Conservation (phyloP, 331 rosid species). For the Dryas integrifolia region DNA sequence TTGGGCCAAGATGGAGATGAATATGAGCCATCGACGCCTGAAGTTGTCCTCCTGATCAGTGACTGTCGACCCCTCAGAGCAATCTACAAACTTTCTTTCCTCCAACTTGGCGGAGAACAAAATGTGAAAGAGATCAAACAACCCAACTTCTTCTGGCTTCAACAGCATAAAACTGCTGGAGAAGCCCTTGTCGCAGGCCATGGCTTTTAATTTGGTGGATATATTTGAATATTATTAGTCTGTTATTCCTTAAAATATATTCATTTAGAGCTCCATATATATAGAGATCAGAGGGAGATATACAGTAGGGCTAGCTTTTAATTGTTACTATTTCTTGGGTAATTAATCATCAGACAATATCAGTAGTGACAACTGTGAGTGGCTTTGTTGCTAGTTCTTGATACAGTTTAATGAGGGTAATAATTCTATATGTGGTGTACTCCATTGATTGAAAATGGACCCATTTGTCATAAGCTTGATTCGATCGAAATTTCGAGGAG, state of each 20-base stretch:
- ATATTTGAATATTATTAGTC: too few species aligned
- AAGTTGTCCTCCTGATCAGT: constrained; percentile 24
- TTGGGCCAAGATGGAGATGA: constrained; percentile 48
- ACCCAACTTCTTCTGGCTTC: constrained; percentile 28
- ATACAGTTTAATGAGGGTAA: too few species aligned
- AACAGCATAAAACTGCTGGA: constrained; percentile 20
- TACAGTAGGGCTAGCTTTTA: background rate
- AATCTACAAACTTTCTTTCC: constrained; percentile 40
- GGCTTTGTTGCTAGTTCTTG: too few species aligned
- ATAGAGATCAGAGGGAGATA: too few species aligned
- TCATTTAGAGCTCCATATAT: too few species aligned
- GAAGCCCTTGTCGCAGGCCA: constrained; percentile 25
- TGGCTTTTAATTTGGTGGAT: background rate
- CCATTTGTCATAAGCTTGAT: background rate
- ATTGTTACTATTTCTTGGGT: background rate
- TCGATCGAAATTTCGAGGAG: constrained; percentile 1
- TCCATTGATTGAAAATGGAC: background rate
- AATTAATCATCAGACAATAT: too few species aligned
- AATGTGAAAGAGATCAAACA: constrained; percentile 25
- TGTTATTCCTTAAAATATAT: too few species aligned
- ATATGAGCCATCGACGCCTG: constrained; percentile 48
- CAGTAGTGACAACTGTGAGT: too few species aligned
- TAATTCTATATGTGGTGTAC: too few species aligned
- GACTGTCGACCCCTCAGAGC: background rate
- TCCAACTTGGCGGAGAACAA: constrained; percentile 23